Evolutionary conservation across 441 rosid genomes (phyloP).

Genomic region (California macrophylla): DNA sequence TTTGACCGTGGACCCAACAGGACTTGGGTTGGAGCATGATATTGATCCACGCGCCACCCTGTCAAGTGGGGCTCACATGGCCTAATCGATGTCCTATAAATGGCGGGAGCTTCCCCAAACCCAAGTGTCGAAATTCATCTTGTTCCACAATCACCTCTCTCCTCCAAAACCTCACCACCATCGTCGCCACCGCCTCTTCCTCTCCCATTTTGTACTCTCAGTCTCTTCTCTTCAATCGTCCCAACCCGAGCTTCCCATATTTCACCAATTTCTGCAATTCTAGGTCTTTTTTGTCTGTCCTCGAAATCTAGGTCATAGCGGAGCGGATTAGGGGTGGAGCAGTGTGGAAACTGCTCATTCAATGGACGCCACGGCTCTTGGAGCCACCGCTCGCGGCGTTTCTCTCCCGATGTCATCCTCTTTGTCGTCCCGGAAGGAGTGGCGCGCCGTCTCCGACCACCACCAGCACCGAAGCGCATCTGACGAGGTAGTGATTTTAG

Average conservation of each 20-base stretch:
- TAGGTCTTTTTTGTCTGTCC: not conserved
- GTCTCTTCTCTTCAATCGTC: not conserved
- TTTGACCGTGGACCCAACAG: not conserved
- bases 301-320: conserved; percentile 28
- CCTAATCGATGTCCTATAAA: conserved; percentile 26
- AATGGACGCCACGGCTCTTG: conserved; percentile 71
- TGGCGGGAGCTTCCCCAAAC: conserved; percentile 29
- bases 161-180: conserved; percentile 7
- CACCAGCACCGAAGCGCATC: conserved; percentile 44
- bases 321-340: conserved; percentile 21
- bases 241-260: not conserved
- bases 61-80: not conserved
- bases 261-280: conserved; percentile 1
- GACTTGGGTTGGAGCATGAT: not conserved
- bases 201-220: conserved; percentile 7
- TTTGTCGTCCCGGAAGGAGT: conserved; percentile 57
- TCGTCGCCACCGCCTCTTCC: conserved; percentile 17
- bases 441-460: conserved; percentile 88
- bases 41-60: conserved; percentile 17
- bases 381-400: conserved; percentile 57
- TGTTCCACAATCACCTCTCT: conserved; percentile 21
- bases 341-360: conserved; percentile 18
- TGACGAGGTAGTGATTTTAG: conserved; percentile 42
- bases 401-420: conserved; percentile 44
- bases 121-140: not conserved